Base-by-base conservation (phyloP, 192 early-diverging fungal genomes). In the Coemansia sp. region DNA sequence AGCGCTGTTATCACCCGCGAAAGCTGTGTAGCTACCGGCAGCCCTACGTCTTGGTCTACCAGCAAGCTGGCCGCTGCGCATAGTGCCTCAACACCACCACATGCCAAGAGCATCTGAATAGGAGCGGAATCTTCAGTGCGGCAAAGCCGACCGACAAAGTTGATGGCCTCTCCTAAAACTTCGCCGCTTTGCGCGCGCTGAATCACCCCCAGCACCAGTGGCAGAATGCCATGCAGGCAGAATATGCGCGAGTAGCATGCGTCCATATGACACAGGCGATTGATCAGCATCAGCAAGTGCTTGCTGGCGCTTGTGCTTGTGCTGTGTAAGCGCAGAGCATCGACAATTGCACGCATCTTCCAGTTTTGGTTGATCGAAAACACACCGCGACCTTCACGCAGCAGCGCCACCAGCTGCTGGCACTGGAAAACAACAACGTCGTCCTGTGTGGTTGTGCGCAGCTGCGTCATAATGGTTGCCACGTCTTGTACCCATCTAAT, bases 401-500 rank as follows among this genome's bases (percentile, higher is more conserved):
- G 44, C 20, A 78, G 51, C 33, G 50, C 54, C 1, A 68, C 69
- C 5, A 72, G 54, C 55, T 72, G 63, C 57, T 72, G 68, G 50
- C 75, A 78, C 19, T 59, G 60, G 26, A 63, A 63, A 2, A 68
- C 48, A 5, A 71, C 50, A 0, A 59, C 42, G n/a, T 78, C 69
- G 35, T 78, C 75, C 35, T 62, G 64, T 1, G 50, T 48, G 10
- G 53, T 38, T n/a, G 37, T 55, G 28, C 69, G 75, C 48, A 78
- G 33, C 44, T 65, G 41, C 2, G 61, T 36, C 41, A 78, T 57
- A 16, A 61, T 64, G 5, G 51, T 68, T 39, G 59, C 69, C 43
- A 78, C 62, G 36, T 72, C 75, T 47, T 72, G 65, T 10, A 78
- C 61, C 75, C 75, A 78, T 7, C 65, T 63, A 36, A 78, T 66